A percentile compares a stretch with the other conserved stretches of the same genome.
Conservation (phyloP, 176 grass and related monocot species). For the Tillandsia fasciculata region DNA sequence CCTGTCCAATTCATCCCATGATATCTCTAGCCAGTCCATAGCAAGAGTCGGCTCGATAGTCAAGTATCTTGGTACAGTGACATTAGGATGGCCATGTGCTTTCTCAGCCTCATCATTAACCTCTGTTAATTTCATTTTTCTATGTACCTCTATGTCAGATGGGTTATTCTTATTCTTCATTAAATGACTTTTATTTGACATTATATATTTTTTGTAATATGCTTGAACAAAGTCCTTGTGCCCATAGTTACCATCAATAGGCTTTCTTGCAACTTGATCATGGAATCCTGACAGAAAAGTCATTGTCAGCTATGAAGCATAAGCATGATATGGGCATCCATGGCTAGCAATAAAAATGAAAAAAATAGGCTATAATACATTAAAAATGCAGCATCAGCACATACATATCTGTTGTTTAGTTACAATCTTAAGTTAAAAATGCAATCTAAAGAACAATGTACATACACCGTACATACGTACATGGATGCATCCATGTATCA, state of each 20-base stretch:
- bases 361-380: background rate
- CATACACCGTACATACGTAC: background rate
- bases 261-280: conserved; percentile 25
- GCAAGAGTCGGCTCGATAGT: conserved; percentile 48
- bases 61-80: conserved; percentile 20
- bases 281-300: background rate
- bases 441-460: too few relatives aligned
- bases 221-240: conserved; percentile 22
- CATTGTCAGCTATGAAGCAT: background rate
- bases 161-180: conserved; percentile 19
- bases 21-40: conserved; percentile 82
- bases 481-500: background rate
- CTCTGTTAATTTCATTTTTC: conserved; percentile 26
- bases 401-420: too few relatives aligned
- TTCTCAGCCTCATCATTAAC: conserved; percentile 12
- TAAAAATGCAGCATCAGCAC: background rate
- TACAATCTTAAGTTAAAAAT: too few relatives aligned
- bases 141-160: conserved; percentile 22
- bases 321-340: background rate
- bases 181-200: conserved; percentile 15
- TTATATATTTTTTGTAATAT: conserved; percentile 21
- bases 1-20: conserved; percentile 86
- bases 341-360: background rate
- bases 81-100: conserved; percentile 10
- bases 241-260: background rate